Percentiles rank a stretch among this genome's conserved stretches.
These are phyloP conservation scores for Ormosia emarginata DNA, from an alignment of 306 rosid genomes.

Conservation along the genomic window DNA sequence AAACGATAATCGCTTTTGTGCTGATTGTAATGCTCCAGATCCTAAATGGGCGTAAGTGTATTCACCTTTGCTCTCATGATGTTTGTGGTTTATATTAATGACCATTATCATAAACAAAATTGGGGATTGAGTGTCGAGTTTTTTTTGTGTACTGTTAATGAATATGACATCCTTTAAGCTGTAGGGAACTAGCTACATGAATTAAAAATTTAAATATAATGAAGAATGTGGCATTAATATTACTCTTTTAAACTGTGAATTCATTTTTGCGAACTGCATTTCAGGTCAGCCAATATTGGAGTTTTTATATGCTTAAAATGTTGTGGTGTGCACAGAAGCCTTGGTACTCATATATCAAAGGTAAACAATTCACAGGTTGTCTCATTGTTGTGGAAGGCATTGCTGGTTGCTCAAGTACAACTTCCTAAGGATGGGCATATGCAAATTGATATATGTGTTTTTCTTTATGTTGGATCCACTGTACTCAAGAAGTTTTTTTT, in stretches of 20 bases:
- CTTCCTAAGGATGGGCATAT: not conserved
- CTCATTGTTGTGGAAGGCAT: constrained; percentile 14
- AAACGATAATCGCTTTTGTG: constrained; percentile 76
- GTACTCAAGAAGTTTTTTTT: not conserved
- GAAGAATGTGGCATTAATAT: not conserved
- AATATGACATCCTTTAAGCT: constrained; percentile 17
- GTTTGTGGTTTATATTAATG: not conserved
- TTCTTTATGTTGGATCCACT: not conserved
- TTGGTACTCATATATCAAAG: constrained; percentile 95
- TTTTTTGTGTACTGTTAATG: constrained; percentile 10
- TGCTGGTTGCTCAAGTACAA: not conserved
- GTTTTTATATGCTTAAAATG: constrained; percentile 96
- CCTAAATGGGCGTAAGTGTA: constrained; percentile 99
- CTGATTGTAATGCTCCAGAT: constrained; percentile 91
- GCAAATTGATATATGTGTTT: not conserved
- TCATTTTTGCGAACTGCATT: constrained; percentile 13
- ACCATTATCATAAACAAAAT: not conserved
- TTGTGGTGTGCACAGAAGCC: constrained; percentile 95
- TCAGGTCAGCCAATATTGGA: constrained; percentile 97
- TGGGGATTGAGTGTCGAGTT: not conserved
- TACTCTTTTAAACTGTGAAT: not conserved
- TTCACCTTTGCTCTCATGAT: not conserved
- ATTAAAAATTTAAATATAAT: not conserved
- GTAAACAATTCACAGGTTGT: constrained; percentile 36
- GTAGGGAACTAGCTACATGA: not conserved